Conservation (phyloP, 2,329 filamentous ascomycete species). For the Aspergillus sp. region DNA sequence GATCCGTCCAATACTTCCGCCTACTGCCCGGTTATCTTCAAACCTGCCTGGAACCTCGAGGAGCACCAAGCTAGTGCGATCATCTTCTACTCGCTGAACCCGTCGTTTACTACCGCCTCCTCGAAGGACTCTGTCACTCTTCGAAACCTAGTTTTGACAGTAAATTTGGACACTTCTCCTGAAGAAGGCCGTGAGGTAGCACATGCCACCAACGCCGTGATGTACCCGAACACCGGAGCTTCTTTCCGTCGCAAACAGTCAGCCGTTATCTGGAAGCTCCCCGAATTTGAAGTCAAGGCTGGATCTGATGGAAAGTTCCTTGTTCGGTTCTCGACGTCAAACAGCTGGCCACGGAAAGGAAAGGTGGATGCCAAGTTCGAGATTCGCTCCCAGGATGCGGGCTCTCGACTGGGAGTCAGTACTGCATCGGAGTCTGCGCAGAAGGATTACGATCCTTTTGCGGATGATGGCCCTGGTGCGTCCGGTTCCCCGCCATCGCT, state of each 20-base stretch:
- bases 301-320: conserved; percentile 69
- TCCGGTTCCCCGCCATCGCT: conserved; percentile 28
- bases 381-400: conserved; percentile 53
- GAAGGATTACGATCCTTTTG: conserved; percentile 47
- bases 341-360: conserved; percentile 68
- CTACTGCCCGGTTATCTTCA: conserved; percentile 71
- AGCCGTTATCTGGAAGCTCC: conserved; percentile 46
- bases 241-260: conserved; percentile 47
- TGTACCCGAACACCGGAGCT: conserved; percentile 47
- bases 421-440: conserved; percentile 26
- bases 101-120: conserved; percentile 55
- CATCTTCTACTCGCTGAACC: conserved; percentile 81
- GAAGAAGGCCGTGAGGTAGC: conserved; percentile 41
- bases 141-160: conserved; percentile 75
- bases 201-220: conserved; percentile 43
- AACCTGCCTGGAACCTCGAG: conserved; percentile 78
- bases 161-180: conserved; percentile 41
- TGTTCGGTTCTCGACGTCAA: conserved; percentile 75
- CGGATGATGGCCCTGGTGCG: conserved; percentile 40
- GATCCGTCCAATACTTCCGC: conserved; percentile 56
- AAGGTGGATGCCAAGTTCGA: conserved; percentile 85
- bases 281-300: conserved; percentile 53
- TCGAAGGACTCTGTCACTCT: conserved; percentile 53
- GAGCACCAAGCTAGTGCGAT: conserved; percentile 83
- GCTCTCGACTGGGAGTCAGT: conserved; percentile 66